Conservation (phyloP, 192 early-diverging fungal species). For the Diversispora epigaea region DNA sequence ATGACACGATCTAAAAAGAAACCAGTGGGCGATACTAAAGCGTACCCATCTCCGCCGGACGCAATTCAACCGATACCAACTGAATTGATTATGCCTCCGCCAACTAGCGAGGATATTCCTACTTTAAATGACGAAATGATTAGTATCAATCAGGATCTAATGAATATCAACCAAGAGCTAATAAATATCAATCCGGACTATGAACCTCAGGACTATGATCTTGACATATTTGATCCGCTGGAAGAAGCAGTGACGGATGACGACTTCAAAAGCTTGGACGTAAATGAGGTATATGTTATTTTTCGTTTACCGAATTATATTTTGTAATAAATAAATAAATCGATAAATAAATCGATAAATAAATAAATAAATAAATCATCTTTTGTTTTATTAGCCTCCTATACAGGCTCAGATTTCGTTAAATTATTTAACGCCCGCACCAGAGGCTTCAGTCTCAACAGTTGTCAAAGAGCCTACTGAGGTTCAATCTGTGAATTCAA, state of each 20-base stretch:
- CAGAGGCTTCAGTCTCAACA: background rate
- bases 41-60: constrained; percentile 21
- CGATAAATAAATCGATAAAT: background rate
- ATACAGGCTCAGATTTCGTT: background rate
- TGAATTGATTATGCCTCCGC: background rate
- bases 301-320: too few relatives aligned
- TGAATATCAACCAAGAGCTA: too few relatives aligned
- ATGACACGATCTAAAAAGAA: background rate
- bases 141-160: background rate
- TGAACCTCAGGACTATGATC: too few relatives aligned
- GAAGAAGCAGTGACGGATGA: too few relatives aligned
- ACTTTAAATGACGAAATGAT: background rate
- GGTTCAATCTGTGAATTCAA: background rate
- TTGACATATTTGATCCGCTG: too few relatives aligned
- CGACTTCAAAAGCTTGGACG: too few relatives aligned
- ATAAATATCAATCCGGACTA: too few relatives aligned
- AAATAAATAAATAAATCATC: background rate
- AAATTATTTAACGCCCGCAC: background rate
- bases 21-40: background rate
- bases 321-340: too few relatives aligned
- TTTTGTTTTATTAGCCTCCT: background rate
- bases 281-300: too few relatives aligned
- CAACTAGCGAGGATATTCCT: background rate
- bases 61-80: background rate
- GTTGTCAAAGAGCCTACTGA: background rate